A percentile compares a stretch with the other conserved stretches of the same genome.
phyloP scores from a whole-genome alignment of 768 basidiomycete genomes.

The Tulasnella sp. region DNA sequence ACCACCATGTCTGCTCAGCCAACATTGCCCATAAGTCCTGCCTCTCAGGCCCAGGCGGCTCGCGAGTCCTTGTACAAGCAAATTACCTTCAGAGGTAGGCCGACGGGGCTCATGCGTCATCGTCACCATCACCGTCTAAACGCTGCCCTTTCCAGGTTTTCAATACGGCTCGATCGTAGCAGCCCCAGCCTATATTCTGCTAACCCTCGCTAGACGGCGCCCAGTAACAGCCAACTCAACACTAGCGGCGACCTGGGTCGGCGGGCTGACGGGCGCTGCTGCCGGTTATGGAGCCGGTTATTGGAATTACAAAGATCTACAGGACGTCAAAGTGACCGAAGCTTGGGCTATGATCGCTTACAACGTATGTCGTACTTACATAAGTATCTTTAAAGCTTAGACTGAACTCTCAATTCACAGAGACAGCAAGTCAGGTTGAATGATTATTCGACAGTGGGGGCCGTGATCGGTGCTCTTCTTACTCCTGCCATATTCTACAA shows the following conservation, averaged over 20 bases:
- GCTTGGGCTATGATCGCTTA: not conserved
- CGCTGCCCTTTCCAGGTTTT: constrained; percentile 35
- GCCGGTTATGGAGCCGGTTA: not conserved
- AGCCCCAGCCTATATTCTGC: constrained; percentile 48
- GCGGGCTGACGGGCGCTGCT: constrained; percentile 45
- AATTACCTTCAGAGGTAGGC: constrained; percentile 2
- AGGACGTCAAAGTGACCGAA: not conserved
- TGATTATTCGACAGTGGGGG: constrained; percentile 68
- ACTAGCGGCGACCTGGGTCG: constrained; percentile 63
- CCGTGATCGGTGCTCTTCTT: constrained; percentile 48
- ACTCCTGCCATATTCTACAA: constrained; percentile 67
- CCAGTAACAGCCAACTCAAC: constrained; percentile 49
- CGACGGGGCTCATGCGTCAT: not conserved
- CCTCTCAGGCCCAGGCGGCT: not conserved
- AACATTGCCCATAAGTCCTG: not conserved
- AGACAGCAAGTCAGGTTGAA: constrained; percentile 47
- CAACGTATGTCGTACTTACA: not conserved
- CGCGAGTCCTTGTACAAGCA: not conserved
- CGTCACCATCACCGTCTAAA: not conserved
- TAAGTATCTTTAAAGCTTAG: not conserved
- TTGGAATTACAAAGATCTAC: not conserved
- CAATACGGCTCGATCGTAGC: constrained; percentile 50
- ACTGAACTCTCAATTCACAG: constrained; percentile 26
- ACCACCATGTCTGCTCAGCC: not conserved
- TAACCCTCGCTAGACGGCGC: constrained; percentile 44